Conservation (phyloP, 2,329 filamentous ascomycete genomes). For the Nothomitra cinnamomea region DNA sequence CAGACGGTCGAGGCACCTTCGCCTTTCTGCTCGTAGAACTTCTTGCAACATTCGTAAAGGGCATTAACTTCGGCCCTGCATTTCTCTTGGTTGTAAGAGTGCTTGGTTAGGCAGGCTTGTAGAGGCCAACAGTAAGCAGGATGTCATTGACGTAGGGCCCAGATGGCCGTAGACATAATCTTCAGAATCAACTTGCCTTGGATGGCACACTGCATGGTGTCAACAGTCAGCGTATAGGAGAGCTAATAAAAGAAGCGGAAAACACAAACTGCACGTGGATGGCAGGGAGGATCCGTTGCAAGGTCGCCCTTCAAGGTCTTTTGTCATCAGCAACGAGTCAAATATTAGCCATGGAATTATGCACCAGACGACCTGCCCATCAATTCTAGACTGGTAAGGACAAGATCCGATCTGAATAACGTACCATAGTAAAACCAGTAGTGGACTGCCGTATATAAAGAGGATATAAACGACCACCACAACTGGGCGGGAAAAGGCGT, state of each 20-base stretch:
- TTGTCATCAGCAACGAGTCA: neutral
- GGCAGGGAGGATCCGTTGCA: slow-evolving; percentile 50
- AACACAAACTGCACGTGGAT: slow-evolving; percentile 57
- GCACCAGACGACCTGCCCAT: neutral
- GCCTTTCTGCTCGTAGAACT: slow-evolving; percentile 68
- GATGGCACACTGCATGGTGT: slow-evolving; percentile 56
- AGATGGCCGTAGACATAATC: neutral
- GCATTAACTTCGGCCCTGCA: slow-evolving; percentile 66
- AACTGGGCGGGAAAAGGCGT: no score
- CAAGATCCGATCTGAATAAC: no score
- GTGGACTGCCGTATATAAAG: no score
- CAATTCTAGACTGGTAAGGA: neutral
- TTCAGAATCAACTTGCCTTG: slow-evolving; percentile 42
- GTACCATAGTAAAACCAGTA: no score
- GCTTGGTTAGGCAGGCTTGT: slow-evolving; percentile 66
- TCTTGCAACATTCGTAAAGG: slow-evolving; percentile 83
- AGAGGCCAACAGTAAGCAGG: neutral
- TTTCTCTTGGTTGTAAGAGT: slow-evolving; percentile 70
- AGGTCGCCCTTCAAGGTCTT: slow-evolving; percentile 50
- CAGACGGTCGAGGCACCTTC: slow-evolving; percentile 60
- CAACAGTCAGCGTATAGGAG: slow-evolving; percentile 2
- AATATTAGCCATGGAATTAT: neutral
- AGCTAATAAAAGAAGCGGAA: neutral
- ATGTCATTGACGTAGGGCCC: neutral
- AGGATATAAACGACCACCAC: no score